These are phyloP conservation scores for Verticillium tricorpus DNA, from an alignment of 2,329 filamentous ascomycete species.

Conservation along the genomic window DNA sequence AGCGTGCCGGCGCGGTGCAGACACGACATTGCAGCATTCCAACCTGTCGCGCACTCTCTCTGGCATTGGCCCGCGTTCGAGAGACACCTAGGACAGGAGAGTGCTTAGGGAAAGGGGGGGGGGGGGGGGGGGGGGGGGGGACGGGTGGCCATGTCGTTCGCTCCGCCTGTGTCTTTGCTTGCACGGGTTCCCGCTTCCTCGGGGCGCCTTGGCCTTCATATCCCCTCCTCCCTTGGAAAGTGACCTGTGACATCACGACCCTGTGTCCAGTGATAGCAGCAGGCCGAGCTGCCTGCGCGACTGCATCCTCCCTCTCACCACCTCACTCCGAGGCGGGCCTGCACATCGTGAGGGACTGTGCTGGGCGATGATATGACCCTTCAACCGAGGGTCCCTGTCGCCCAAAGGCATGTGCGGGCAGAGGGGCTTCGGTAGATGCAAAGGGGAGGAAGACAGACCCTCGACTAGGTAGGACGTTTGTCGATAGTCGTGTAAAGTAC, in stretches of 20 bases:
- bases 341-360: not conserved
- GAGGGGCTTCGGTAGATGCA: not conserved
- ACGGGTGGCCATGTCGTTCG: not conserved
- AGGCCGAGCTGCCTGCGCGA: too few relatives aligned
- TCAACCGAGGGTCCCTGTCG: not conserved
- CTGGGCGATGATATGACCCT: not conserved
- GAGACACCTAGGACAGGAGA: not conserved
- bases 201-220: not conserved
- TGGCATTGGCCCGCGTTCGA: not conserved
- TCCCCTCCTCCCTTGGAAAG: not conserved
- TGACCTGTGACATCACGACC: not conserved
- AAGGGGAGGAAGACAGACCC: not conserved
- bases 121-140: too few relatives aligned
- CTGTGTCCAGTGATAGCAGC: not conserved
- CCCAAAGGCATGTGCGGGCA: not conserved
- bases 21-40: not conserved
- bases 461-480: not conserved
- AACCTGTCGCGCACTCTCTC: not conserved
- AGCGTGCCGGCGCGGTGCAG: not conserved
- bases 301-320: not conserved
- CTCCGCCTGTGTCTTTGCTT: not conserved
- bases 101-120: too few relatives aligned
- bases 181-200: not conserved
- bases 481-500: not conserved
- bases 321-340: not conserved